Base-by-base conservation (phyloP, 2,329 filamentous ascomycete species). In the Aspergillus carbonarius region DNA sequence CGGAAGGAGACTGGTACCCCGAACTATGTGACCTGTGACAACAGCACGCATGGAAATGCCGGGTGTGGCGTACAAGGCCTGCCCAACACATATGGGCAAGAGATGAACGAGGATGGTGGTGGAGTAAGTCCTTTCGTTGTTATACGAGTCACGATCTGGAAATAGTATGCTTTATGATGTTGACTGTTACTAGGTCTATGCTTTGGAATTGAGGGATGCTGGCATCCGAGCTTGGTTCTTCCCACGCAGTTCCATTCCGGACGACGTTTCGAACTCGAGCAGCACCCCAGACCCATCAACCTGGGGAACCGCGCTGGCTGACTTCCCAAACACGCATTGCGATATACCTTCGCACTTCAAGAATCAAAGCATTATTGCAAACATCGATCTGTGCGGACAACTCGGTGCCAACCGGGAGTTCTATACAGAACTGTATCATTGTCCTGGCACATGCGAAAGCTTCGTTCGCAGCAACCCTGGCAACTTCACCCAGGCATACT, bases 191-290 rank as follows among this genome's bases (percentile, higher is more conserved):
- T 23, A 76, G 74, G 66, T 87, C 55, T 83, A 87, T 68, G 85
- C 85, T 8, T 74, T 88, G 62, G 86, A 89, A 71, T 83, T 85
- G 74, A 81, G 86, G 18, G 66, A 78, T 15, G 84, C 79, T 18
- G 86, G 86, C 1, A 87, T 89, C 63, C 81, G 86, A 25, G 77
- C 85, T 65, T 88, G 86, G 86, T 82, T 85, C 75, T 88, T 87
- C 63, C 72, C 70, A 0, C 76, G 83, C 23, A 66, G 65, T 47
- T 68, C 68, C 1, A 76, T 86, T 13, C 85, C 85, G 1, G 50
- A 65, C 13, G 84, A 88, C 65, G 81, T 90, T 60, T 71, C 75
- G 1, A 66, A 68, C 60, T 71, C 76, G 51, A 77, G 66, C 46
- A 65, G 66, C n/a, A 63, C 61, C 1, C 88, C 88, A 0, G 80